Evolutionary conservation across 2,329 filamentous ascomycete genomes (phyloP).

Genomic region (Cadophora sp.): DNA sequence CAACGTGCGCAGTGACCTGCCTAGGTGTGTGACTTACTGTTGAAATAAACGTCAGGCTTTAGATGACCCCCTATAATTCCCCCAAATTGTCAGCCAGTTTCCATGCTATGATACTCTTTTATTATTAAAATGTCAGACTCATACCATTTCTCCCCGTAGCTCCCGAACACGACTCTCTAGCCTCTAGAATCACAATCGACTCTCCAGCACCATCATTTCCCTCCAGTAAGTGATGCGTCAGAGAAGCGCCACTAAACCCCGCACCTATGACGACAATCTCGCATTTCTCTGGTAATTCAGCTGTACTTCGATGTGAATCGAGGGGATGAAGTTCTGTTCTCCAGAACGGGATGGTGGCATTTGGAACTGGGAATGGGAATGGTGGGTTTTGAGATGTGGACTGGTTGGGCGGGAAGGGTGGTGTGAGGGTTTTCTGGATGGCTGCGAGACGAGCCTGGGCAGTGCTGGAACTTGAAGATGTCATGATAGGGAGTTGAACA

Average conservation of each 20-base stretch:
- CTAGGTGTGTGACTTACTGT: conserved; percentile 12
- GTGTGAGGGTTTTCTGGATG: background rate
- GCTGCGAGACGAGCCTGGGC: background rate
- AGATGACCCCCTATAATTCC: conserved; percentile 21
- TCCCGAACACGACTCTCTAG: background rate
- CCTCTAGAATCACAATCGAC: background rate
- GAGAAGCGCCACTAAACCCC: background rate
- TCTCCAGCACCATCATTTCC: background rate
- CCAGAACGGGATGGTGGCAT: background rate
- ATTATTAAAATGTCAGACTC: background rate
- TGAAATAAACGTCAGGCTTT: conserved; percentile 25
- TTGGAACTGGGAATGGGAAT: background rate
- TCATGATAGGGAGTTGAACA: background rate
- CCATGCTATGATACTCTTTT: background rate
- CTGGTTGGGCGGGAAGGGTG: background rate
- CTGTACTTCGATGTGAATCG: background rate
- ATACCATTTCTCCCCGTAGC: background rate
- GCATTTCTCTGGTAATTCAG: background rate
- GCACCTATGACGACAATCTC: background rate
- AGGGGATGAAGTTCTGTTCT: background rate
- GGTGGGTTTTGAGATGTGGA: background rate
- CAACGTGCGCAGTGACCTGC: too few relatives aligned
- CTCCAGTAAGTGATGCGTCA: background rate
- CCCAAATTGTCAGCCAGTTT: background rate
- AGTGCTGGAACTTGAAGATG: background rate